Evolutionary conservation across 1,139 yeast species (phyloP).

Genomic region (Sugiyamaella pinicola): DNA sequence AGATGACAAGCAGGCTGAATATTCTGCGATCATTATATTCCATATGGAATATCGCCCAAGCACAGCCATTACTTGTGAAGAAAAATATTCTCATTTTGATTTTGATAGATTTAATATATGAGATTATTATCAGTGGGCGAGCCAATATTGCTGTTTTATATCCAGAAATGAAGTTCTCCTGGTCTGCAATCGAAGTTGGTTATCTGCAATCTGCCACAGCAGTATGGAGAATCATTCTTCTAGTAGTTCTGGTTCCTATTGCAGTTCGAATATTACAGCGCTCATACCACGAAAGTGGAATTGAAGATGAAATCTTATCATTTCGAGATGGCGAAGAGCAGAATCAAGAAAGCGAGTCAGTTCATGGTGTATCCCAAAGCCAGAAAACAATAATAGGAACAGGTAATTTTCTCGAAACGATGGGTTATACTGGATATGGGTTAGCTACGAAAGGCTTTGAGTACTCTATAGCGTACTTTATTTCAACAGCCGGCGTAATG

Average conservation of each 20-base stretch:
- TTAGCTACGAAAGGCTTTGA: conserved; percentile 25
- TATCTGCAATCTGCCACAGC: conserved; percentile 32
- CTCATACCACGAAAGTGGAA: conserved; percentile 17
- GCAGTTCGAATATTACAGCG: conserved; percentile 22
- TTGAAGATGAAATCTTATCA: neutral
- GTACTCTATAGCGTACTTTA: conserved; percentile 28
- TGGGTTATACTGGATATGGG: conserved; percentile 32
- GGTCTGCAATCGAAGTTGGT: conserved; percentile 32
- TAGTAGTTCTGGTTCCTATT: conserved; percentile 27
- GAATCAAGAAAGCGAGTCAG: neutral
- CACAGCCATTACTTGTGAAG: conserved; percentile 16
- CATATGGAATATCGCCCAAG: conserved; percentile 23
- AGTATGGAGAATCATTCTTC: conserved; percentile 24
- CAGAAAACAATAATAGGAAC: conserved; percentile 27
- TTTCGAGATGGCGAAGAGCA: neutral
- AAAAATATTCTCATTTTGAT: conserved; percentile 27
- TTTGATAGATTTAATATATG: conserved; percentile 28
- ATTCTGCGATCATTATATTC: conserved; percentile 22
- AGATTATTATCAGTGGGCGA: conserved; percentile 29
- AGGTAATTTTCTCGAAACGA: conserved; percentile 29
- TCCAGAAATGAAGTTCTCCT: conserved; percentile 31
- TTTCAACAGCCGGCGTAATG: conserved; percentile 33
- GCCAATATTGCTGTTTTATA: conserved; percentile 31
- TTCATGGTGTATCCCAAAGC: conserved; percentile 23
- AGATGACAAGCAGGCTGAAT: conserved; percentile 18